These are phyloP conservation scores for Pseudogymnoascus sp. DNA, from an alignment of 2,329 filamentous ascomycete genomes.

Conservation along the genomic window DNA sequence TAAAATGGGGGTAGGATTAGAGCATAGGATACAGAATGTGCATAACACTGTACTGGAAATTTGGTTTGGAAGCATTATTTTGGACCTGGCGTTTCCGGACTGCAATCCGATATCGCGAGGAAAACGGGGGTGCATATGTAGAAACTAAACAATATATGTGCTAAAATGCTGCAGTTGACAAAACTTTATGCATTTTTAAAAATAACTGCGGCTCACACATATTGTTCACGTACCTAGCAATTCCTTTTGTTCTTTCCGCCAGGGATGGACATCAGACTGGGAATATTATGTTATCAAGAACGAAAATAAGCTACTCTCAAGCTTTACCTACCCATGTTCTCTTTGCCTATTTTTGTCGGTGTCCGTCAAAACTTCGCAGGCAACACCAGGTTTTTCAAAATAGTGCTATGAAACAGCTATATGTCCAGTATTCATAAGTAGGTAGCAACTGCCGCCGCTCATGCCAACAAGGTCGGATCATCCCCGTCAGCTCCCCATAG, in stretches of 20 bases:
- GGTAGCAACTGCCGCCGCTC: neutral
- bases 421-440: neutral
- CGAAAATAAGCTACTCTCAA: neutral
- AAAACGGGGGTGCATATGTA: neutral
- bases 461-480: neutral
- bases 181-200: neutral
- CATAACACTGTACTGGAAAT: neutral
- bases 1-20: neutral
- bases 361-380: neutral
- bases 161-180: neutral
- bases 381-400: neutral
- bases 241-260: neutral
- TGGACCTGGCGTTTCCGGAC: neutral
- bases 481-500: neutral
- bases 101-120: neutral
- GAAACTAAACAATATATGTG: neutral
- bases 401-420: neutral
- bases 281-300: no score
- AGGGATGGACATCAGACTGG: neutral
- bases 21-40: neutral
- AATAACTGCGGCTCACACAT: neutral
- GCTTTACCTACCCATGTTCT: neutral
- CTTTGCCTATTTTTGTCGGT: neutral
- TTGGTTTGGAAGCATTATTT: neutral
- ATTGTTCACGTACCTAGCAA: neutral